Conservation (phyloP, 441 rosid genomes). For the Adansonia gregorii region DNA sequence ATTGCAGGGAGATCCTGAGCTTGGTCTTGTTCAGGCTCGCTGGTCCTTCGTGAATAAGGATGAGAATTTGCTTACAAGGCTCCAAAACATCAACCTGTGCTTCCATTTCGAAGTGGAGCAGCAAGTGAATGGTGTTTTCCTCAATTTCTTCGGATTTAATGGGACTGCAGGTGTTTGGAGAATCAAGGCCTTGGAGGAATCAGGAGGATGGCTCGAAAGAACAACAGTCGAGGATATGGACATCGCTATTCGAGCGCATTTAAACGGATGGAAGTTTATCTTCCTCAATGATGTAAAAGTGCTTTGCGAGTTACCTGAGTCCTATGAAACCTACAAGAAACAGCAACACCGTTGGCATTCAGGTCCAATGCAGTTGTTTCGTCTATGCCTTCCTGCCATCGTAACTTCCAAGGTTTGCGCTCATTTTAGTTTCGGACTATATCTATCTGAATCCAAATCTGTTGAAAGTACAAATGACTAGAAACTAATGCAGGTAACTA, state of each 20-base stretch:
- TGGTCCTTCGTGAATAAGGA: conserved; percentile 11
- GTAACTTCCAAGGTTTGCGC: neutral
- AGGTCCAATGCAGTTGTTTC: conserved; percentile 6
- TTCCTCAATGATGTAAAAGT: conserved; percentile 6
- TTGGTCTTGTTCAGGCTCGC: conserved; percentile 11
- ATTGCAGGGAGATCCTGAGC: neutral
- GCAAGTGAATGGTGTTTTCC: conserved; percentile 4
- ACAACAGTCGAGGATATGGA: conserved; percentile 9
- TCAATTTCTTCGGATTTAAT: neutral
- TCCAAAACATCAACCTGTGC: conserved; percentile 9
- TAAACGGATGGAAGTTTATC: conserved; percentile 4
- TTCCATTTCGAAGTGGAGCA: conserved; percentile 14
- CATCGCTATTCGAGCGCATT: neutral
- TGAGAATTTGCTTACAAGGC: conserved; percentile 11
- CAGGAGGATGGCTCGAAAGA: conserved; percentile 9
- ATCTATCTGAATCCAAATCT: neutral
- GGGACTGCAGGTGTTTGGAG: conserved; percentile 11
- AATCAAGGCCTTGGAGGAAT: conserved; percentile 8
- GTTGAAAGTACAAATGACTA: neutral
- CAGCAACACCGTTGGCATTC: conserved; percentile 14
- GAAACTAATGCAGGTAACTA: neutral
- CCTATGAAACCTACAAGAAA: conserved; percentile 3
- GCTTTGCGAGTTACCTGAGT: conserved; percentile 6
- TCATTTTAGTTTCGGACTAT: neutral
- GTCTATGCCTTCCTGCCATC: neutral